Evolutionary conservation across 2,329 filamentous ascomycete genomes (phyloP).

Genomic region (Botrytis sinoallii): DNA sequence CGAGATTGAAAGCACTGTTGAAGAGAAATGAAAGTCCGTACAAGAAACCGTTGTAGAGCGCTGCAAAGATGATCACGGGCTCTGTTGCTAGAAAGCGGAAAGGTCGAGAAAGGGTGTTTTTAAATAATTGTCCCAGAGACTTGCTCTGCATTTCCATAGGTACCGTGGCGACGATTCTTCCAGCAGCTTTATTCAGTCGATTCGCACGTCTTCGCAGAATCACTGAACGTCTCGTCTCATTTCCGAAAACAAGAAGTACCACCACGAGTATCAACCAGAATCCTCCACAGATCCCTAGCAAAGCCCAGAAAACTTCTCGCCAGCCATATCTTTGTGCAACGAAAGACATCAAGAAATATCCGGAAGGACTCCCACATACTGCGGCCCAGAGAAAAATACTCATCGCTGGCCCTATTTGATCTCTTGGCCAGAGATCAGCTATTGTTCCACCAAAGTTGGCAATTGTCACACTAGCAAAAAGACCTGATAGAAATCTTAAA

Average conservation of each 20-base stretch:
- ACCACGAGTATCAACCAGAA: slow-evolving; percentile 23
- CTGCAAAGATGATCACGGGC: slow-evolving; percentile 57
- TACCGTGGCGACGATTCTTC: background rate
- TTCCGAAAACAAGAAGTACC: slow-evolving; percentile 8
- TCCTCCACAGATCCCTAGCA: slow-evolving; percentile 22
- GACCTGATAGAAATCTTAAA: slow-evolving; percentile 45
- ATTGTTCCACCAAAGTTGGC: slow-evolving; percentile 42
- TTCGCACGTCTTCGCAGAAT: slow-evolving; percentile 6
- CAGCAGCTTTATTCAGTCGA: slow-evolving; percentile 5
- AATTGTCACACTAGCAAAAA: slow-evolving; percentile 42
- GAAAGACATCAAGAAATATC: slow-evolving; percentile 25
- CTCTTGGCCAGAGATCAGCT: slow-evolving; percentile 27
- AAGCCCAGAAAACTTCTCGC: slow-evolving; percentile 24
- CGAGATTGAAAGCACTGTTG: slow-evolving; percentile 44
- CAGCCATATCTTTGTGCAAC: slow-evolving; percentile 19
- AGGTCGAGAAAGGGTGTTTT: slow-evolving; percentile 34
- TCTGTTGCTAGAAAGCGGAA: slow-evolving; percentile 56
- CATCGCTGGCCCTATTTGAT: slow-evolving; percentile 37
- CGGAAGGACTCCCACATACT: slow-evolving; percentile 43
- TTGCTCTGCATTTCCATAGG: slow-evolving; percentile 14
- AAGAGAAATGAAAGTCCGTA: slow-evolving; percentile 52
- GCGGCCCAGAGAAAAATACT: slow-evolving; percentile 45
- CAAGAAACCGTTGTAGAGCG: slow-evolving; percentile 57
- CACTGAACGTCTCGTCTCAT: slow-evolving; percentile 23
- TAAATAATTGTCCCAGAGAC: slow-evolving; percentile 14